Evolutionary conservation across 2,329 filamentous ascomycete genomes (phyloP).

Genomic region (Nothopassalora personata): DNA sequence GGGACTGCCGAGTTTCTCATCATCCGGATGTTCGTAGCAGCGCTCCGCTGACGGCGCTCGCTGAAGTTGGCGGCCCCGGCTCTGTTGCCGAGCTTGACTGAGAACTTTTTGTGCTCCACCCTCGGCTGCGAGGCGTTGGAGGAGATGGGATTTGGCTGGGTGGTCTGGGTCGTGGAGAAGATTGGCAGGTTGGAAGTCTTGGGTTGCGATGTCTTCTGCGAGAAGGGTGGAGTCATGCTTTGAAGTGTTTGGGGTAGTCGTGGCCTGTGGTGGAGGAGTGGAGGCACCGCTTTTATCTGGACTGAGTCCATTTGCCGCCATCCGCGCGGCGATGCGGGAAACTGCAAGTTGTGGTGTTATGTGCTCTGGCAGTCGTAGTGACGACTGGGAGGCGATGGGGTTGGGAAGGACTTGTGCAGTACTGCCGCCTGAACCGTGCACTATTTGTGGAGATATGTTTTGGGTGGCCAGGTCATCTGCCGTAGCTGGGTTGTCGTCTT

Average conservation of each 20-base stretch:
- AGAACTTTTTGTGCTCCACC: not conserved
- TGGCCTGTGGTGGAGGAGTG: not conserved
- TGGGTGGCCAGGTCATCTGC: not conserved
- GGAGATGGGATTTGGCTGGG: not conserved
- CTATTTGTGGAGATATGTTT: not conserved
- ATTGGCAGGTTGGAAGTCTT: not conserved
- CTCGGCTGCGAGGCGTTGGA: not conserved
- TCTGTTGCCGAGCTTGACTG: not conserved
- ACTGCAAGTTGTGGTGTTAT: not conserved
- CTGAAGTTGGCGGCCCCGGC: not conserved
- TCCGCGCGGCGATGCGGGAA: not conserved
- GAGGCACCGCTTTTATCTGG: not conserved
- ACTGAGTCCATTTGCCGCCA: not conserved
- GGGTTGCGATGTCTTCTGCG: not conserved
- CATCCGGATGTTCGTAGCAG: too few species aligned
- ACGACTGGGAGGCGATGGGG: not conserved
- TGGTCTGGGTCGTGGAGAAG: not conserved
- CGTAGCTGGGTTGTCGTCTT: not conserved
- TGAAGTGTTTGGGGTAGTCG: not conserved
- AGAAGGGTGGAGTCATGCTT: not conserved
- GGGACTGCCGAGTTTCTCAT: not conserved
- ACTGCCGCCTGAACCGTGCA: not conserved
- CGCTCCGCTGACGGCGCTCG: not conserved
- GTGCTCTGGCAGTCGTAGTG: not conserved
- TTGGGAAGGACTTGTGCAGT: not conserved